These are phyloP conservation scores for Bothriochloa decipiens DNA, from an alignment of 176 grass and related monocot genomes.

Conservation along the genomic window DNA sequence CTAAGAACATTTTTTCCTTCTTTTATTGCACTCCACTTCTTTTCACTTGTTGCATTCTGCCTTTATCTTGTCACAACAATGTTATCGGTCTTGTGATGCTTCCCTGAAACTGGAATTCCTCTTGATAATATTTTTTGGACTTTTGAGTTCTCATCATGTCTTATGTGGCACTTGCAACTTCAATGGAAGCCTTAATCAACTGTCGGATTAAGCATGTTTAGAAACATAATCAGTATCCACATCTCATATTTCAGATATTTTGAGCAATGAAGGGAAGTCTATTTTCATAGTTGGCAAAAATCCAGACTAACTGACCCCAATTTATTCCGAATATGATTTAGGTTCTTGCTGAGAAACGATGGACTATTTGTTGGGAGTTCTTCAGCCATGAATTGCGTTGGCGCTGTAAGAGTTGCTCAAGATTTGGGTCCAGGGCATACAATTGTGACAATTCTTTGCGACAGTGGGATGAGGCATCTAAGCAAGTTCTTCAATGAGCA, in stretches of 20 bases:
- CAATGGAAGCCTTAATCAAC: not conserved
- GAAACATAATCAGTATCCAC: not conserved
- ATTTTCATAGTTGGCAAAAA: not conserved
- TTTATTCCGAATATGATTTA: conserved; percentile 45
- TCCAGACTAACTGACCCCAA: conserved; percentile 25
- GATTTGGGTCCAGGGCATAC: conserved; percentile 91
- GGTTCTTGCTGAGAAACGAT: conserved; percentile 90
- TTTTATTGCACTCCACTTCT: not conserved
- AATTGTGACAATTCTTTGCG: conserved; percentile 90
- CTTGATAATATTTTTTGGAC: conserved; percentile 12
- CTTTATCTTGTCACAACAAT: conserved; percentile 24
- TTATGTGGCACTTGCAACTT: not conserved
- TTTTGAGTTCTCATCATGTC: conserved; percentile 1
- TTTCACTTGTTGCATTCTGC: not conserved
- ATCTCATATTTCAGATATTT: not conserved
- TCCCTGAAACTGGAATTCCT: conserved; percentile 18
- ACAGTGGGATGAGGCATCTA: conserved; percentile 93
- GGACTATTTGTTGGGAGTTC: conserved; percentile 93
- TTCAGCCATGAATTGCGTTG: conserved; percentile 97
- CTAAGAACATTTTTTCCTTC: not conserved
- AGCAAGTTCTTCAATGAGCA: conserved; percentile 92
- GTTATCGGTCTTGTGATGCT: not conserved
- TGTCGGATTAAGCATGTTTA: conserved; percentile 25
- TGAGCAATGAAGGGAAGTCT: not conserved
- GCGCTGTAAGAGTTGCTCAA: conserved; percentile 74